A percentile compares a stretch with the other conserved stretches of the same genome.
Evolutionary conservation across 345 rosid genomes (phyloP).

Genomic region (Lepidium aucheri): DNA sequence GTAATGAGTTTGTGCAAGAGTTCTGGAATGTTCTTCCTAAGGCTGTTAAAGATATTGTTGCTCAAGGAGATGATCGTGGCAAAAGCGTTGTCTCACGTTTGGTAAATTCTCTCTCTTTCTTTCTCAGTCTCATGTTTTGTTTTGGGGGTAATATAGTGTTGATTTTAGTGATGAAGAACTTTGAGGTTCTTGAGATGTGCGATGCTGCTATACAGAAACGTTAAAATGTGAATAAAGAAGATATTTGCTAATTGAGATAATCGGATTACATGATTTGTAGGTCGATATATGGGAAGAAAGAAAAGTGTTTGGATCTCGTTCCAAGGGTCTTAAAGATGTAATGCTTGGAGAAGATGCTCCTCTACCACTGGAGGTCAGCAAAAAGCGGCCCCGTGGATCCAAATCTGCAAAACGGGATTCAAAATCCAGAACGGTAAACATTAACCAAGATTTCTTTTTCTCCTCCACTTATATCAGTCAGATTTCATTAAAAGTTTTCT

Average conservation of each 20-base stretch:
- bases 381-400: slow-evolving; percentile 72
- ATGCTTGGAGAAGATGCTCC: slow-evolving; percentile 76
- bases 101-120: slow-evolving; percentile 29
- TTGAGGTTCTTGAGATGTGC: slow-evolving; percentile 2
- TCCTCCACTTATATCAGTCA: neutral
- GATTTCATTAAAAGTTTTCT: neutral
- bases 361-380: slow-evolving; percentile 65
- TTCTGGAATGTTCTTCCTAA: slow-evolving; percentile 94
- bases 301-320: slow-evolving; percentile 85
- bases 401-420: slow-evolving; percentile 76
- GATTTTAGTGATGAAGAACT: neutral
- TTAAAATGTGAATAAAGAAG: neutral
- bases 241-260: neutral
- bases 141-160: neutral
- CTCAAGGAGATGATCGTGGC: slow-evolving; percentile 73
- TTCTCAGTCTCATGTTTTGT: neutral
- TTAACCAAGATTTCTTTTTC: neutral
- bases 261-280: slow-evolving; percentile 24
- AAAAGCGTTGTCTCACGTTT: slow-evolving; percentile 71
- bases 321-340: slow-evolving; percentile 51
- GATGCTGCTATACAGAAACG: neutral
- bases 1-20: slow-evolving; percentile 80
- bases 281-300: slow-evolving; percentile 95
- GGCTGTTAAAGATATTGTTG: slow-evolving; percentile 65
- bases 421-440: slow-evolving; percentile 60